Evolutionary conservation across 148 eudicot species (phyloP).

Genomic region (Linanthus parryae): DNA sequence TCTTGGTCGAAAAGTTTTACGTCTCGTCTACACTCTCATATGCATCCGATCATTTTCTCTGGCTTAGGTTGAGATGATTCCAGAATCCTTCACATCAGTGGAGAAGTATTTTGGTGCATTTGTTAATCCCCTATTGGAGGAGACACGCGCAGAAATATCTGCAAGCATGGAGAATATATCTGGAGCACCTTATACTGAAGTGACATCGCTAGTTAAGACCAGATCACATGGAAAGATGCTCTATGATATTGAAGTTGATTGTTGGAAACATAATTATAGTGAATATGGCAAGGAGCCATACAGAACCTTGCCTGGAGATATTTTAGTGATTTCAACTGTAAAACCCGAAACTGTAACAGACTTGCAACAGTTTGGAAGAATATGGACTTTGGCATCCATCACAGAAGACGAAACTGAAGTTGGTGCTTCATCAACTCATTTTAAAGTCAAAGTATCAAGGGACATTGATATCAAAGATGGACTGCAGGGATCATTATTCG

Average conservation of each 20-base stretch:
- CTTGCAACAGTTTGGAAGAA: slow-evolving; percentile 30
- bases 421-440: slow-evolving; percentile 19
- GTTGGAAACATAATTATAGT: slow-evolving; percentile 48
- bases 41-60: too few relatives aligned
- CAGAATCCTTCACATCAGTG: slow-evolving; percentile 33
- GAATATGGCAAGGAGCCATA: slow-evolving; percentile 56
- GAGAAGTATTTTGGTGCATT: slow-evolving; percentile 42
- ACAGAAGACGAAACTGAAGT: slow-evolving; percentile 15
- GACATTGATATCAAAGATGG: slow-evolving; percentile 19
- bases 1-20: too few relatives aligned
- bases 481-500: slow-evolving; percentile 23
- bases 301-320: slow-evolving; percentile 64
- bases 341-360: slow-evolving; percentile 39
- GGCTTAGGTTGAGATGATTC: slow-evolving; percentile 49
- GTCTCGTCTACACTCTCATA: too few relatives aligned
- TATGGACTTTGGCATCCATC: slow-evolving; percentile 45
- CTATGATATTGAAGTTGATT: slow-evolving; percentile 37
- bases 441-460: slow-evolving; percentile 28
- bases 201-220: slow-evolving; percentile 21
- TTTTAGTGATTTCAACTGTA: slow-evolving; percentile 33
- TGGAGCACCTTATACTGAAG: slow-evolving; percentile 59
- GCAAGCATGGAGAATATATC: slow-evolving; percentile 42
- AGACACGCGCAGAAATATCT: slow-evolving; percentile 53
- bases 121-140: slow-evolving; percentile 57
- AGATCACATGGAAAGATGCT: slow-evolving; percentile 1